Evolutionary conservation across 768 basidiomycete genomes (phyloP).

Genomic region (Phylloporus scabripes): DNA sequence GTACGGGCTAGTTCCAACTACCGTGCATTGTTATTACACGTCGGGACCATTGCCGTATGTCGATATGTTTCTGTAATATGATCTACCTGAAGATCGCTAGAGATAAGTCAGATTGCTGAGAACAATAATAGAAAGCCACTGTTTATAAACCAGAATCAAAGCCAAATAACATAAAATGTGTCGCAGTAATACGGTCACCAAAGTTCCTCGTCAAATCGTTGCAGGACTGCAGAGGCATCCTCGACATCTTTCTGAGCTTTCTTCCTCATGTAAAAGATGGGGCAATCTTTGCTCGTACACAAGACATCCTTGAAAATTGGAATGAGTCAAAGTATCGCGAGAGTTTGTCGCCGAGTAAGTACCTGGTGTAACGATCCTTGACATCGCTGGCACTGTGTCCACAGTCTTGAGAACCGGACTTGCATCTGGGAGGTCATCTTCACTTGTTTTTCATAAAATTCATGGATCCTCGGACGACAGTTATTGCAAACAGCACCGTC

Average conservation of each 20-base stretch:
- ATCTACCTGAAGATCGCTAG: no score
- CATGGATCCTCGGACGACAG: slow-evolving; percentile 78
- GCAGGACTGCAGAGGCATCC: slow-evolving; percentile 69
- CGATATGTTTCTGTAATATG: no score
- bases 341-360: slow-evolving; percentile 1
- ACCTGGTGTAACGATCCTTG: slow-evolving; percentile 97
- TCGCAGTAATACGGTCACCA: slow-evolving; percentile 42
- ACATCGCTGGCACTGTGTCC: slow-evolving; percentile 99
- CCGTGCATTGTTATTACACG: no score
- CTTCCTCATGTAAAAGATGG: slow-evolving; percentile 98
- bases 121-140: no score
- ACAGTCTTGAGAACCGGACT: slow-evolving; percentile 88
- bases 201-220: slow-evolving; percentile 74
- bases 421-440: slow-evolving; percentile 69
- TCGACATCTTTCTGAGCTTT: slow-evolving; percentile 98
- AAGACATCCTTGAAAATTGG: slow-evolving; percentile 70
- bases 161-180: not conserved
- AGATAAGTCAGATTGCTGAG: no score
- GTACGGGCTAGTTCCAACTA: no score
- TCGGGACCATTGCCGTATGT: no score
- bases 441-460: slow-evolving; percentile 91
- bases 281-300: slow-evolving; percentile 95
- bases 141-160: not conserved
- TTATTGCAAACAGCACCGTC: slow-evolving; percentile 95
- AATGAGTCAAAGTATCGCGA: not conserved